These are phyloP conservation scores for Letharia columbiana DNA, from an alignment of 495 filamentous ascomycete species.

Conservation along the genomic window DNA sequence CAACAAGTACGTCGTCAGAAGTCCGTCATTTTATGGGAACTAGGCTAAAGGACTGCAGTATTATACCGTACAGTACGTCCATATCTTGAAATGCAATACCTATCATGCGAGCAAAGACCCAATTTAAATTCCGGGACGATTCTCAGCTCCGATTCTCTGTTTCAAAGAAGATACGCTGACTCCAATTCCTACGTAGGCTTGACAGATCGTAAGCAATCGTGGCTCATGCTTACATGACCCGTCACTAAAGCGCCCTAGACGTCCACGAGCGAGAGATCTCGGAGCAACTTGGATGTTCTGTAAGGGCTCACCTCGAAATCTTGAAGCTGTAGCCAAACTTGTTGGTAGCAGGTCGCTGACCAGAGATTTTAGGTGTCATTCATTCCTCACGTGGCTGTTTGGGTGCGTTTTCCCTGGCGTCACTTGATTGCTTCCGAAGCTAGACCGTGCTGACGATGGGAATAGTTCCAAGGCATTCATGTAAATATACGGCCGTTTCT, in stretches of 20 bases:
- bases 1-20: constrained; percentile 57
- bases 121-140: not conserved
- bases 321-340: not conserved
- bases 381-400: constrained; percentile 88
- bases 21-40: constrained; percentile 59
- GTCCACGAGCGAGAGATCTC: constrained; percentile 93
- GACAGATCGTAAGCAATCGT: constrained; percentile 50
- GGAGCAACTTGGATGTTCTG: constrained; percentile 54
- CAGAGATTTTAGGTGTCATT: constrained; percentile 57
- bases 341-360: not conserved
- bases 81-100: not conserved
- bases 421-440: not conserved
- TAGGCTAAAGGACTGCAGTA: not conserved
- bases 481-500: not conserved
- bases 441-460: not conserved
- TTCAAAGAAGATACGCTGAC: not conserved
- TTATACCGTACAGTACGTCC: constrained; percentile 2
- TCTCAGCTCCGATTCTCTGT: not conserved
- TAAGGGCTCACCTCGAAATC: not conserved
- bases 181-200: constrained; percentile 28
- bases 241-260: constrained; percentile 31
- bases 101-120: not conserved
- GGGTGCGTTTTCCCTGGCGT: constrained; percentile 26
- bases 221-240: not conserved
- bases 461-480: constrained; percentile 84